phyloP scores from a whole-genome alignment of 345 rosid species.

The Boechera divaricarpa region DNA sequence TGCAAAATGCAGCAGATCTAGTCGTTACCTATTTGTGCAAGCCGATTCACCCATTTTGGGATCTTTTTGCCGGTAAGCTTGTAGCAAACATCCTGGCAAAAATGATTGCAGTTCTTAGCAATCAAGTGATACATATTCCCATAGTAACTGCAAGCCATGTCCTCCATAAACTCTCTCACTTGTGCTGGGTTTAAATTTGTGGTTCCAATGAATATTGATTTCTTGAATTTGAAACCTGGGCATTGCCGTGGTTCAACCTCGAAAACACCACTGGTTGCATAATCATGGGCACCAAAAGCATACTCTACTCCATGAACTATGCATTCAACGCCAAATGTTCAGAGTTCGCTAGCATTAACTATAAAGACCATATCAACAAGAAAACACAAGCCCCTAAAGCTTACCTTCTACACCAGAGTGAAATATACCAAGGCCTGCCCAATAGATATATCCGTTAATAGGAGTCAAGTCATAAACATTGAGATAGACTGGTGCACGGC shows the following conservation, averaged over 20 bases:
- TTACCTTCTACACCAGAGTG: conserved; percentile 99
- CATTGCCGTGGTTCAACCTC: conserved; percentile 94
- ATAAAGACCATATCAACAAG: conserved; percentile 26
- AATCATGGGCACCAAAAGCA: conserved; percentile 98
- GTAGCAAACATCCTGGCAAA: conserved; percentile 77
- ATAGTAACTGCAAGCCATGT: conserved; percentile 68
- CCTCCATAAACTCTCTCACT: conserved; percentile 90
- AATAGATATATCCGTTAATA: conserved; percentile 83
- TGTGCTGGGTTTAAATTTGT: conserved; percentile 80
- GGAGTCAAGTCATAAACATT: conserved; percentile 95
- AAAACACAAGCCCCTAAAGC: conserved; percentile 25
- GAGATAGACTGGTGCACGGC: conserved; percentile 78
- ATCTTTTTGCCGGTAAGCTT: conserved; percentile 74
- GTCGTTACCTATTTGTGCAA: conserved; percentile 77
- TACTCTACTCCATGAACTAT: conserved; percentile 94
- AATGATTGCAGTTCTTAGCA: conserved; percentile 92
- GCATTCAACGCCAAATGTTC: neutral
- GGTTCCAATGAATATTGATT: conserved; percentile 83
- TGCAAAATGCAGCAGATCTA: neutral
- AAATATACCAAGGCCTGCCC: conserved; percentile 97
- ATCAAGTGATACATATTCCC: conserved; percentile 94
- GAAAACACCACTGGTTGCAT: conserved; percentile 85
- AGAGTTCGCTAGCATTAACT: conserved; percentile 25
- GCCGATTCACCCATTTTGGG: conserved; percentile 96
- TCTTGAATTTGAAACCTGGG: conserved; percentile 97